These are phyloP conservation scores for Barnettozyma sp. DNA, from an alignment of 805 yeast species.

Conservation along the genomic window DNA sequence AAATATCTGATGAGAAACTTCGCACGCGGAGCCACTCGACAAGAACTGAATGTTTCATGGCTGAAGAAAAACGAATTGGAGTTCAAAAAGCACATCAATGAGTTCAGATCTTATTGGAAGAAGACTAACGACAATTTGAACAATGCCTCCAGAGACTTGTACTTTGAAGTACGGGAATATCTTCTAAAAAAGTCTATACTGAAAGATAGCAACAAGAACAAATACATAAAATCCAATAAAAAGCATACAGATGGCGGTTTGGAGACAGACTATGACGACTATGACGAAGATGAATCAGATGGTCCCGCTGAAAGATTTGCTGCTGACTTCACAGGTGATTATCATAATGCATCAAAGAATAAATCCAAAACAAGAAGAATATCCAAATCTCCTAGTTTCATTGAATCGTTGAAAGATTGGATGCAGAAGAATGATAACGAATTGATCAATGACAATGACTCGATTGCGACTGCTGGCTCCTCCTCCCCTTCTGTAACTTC, in stretches of 20 bases:
- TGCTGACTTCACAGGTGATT: conserved; percentile 60
- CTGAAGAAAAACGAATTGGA: conserved; percentile 94
- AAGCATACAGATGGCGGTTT: no score
- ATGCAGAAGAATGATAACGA: conserved; percentile 26
- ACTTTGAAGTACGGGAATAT: conserved; percentile 77
- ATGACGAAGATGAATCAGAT: conserved; percentile 21
- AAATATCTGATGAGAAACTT: conserved; percentile 94
- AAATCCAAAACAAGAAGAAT: conserved; percentile 7
- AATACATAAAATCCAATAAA: conserved; percentile 1
- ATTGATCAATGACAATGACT: conserved; percentile 1
- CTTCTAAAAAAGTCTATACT: conserved; percentile 39
- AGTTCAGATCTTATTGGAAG: conserved; percentile 81
- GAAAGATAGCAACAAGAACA: conserved; percentile 19
- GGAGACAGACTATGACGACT: no score
- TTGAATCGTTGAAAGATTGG: conserved; percentile 30
- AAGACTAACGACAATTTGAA: conserved; percentile 62
- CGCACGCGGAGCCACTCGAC: conserved; percentile 95
- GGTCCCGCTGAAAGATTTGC: conserved; percentile 27
- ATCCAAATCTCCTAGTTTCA: conserved; percentile 22
- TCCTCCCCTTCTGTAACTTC: no score
- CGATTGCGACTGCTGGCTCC: no score
- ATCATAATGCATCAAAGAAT: conserved; percentile 21
- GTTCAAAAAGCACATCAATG: conserved; percentile 81
- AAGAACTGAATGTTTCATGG: conserved; percentile 96
- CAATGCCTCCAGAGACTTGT: conserved; percentile 72